These are phyloP conservation scores for Tulasnella sp. DNA, from an alignment of 768 basidiomycete species.

Conservation along the genomic window DNA sequence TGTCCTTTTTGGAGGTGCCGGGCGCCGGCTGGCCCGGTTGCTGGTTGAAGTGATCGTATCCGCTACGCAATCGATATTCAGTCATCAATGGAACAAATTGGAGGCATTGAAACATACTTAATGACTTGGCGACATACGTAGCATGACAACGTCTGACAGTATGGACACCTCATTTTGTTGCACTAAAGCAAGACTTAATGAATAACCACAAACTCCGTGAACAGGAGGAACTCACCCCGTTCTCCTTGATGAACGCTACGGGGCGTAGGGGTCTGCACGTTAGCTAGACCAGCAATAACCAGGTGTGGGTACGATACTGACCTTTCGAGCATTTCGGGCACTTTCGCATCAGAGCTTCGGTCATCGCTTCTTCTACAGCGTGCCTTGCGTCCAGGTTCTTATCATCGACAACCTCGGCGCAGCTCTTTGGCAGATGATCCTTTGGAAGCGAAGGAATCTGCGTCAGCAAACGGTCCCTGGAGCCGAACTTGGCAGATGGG, in stretches of 20 bases:
- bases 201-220: conserved; percentile 8
- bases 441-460: conserved; percentile 19
- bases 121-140: conserved; percentile 73
- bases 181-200: conserved; percentile 37
- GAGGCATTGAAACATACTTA: conserved; percentile 9
- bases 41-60: conserved; percentile 63
- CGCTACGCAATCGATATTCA: conserved; percentile 19
- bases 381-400: conserved; percentile 63
- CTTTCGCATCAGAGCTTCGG: conserved; percentile 66
- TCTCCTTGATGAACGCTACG: conserved; percentile 70
- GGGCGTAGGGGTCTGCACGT: conserved; percentile 8
- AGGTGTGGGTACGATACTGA: conserved; percentile 23
- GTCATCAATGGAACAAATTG: background rate
- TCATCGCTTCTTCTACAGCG: conserved; percentile 87
- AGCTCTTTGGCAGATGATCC: conserved; percentile 76
- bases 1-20: conserved; percentile 20
- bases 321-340: conserved; percentile 82
- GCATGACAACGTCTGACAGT: conserved; percentile 65
- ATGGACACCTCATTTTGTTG: conserved; percentile 81
- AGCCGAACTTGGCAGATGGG: conserved; percentile 10
- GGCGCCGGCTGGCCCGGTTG: background rate
- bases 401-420: conserved; percentile 74
- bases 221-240: conserved; percentile 40
- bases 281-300: background rate
- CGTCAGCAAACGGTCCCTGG: background rate